phyloP scores from a whole-genome alignment of 768 basidiomycete species.

The Mycena rebaudengoi region DNA sequence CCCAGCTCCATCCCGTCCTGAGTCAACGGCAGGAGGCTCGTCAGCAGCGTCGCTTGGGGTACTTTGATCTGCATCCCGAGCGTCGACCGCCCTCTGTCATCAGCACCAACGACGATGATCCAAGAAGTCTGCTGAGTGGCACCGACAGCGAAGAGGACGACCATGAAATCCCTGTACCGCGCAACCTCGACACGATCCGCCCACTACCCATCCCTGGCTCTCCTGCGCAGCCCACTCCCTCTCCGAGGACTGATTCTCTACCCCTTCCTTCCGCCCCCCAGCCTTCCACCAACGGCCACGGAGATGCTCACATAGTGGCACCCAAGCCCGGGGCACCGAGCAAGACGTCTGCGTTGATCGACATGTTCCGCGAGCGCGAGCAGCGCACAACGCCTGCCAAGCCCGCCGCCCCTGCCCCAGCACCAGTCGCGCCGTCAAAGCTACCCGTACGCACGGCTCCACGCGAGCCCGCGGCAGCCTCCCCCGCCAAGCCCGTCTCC shows the following conservation, averaged over 20 bases:
- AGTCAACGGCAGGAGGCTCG: slow-evolving; percentile 42
- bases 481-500: slow-evolving; percentile 16
- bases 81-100: slow-evolving; percentile 51
- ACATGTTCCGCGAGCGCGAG: slow-evolving; percentile 85
- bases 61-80: slow-evolving; percentile 85
- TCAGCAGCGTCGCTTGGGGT: slow-evolving; percentile 62
- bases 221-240: neutral
- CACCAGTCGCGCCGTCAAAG: slow-evolving; percentile 45
- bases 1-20: slow-evolving; percentile 19
- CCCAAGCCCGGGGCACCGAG: slow-evolving; percentile 46
- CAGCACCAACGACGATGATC: slow-evolving; percentile 44
- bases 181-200: slow-evolving; percentile 23
- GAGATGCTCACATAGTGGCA: slow-evolving; percentile 18
- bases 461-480: neutral
- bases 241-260: too few species aligned
- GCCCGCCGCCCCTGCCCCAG: slow-evolving; percentile 32
- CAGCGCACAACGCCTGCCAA: slow-evolving; percentile 51
- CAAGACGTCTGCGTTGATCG: slow-evolving; percentile 82
- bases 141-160: slow-evolving; percentile 41
- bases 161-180: neutral
- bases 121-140: slow-evolving; percentile 47
- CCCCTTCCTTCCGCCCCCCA: slow-evolving; percentile 11
- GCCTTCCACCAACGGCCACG: slow-evolving; percentile 21
- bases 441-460: slow-evolving; percentile 48
- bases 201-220: slow-evolving; percentile 22